Percentiles rank a stretch among this genome's conserved stretches.
Evolutionary conservation across 2,329 filamentous ascomycete species (phyloP).

Genomic region (Ophioceras dolichostomum): DNA sequence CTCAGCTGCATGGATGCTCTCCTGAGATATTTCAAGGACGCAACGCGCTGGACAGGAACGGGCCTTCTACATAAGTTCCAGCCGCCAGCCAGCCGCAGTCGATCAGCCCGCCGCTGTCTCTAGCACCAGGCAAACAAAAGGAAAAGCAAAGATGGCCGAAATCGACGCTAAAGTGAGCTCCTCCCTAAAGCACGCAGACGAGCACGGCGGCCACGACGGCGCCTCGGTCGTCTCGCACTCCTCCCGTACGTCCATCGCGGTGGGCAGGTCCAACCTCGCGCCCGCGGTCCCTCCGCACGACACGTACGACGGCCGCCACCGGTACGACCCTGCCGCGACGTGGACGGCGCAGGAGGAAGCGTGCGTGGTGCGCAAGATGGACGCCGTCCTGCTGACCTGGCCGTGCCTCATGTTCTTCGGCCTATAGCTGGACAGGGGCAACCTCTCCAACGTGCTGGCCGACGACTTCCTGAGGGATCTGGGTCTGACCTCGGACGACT

Average conservation of each 20-base stretch:
- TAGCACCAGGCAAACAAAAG: too few species aligned
- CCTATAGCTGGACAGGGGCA: slow-evolving; percentile 51
- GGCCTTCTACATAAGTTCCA: too few species aligned
- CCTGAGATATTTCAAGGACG: too few species aligned
- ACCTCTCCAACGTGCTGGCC: slow-evolving; percentile 48
- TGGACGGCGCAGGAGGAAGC: slow-evolving; percentile 48
- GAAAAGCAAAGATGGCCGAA: too few species aligned
- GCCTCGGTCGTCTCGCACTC: slow-evolving; percentile 14
- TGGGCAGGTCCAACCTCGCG: slow-evolving; percentile 25
- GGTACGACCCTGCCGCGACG: slow-evolving; percentile 23
- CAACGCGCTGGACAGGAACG: too few species aligned
- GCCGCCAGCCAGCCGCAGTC: too few species aligned
- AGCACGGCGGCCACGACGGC: slow-evolving; percentile 9
- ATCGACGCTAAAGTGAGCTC: too few species aligned
- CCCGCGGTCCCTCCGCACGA: slow-evolving; percentile 16
- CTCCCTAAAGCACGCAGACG: not conserved
- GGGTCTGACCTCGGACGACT: slow-evolving; percentile 33
- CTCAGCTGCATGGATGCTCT: too few species aligned
- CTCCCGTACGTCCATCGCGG: slow-evolving; percentile 13
- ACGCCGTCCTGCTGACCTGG: slow-evolving; percentile 26
- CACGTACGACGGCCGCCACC: slow-evolving; percentile 26
- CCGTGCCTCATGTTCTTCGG: slow-evolving; percentile 43
- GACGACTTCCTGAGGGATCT: slow-evolving; percentile 49
- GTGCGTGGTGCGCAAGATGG: slow-evolving; percentile 39
- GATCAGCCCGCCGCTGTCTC: too few species aligned